These are phyloP conservation scores for Wickerhamiella azyma DNA, from an alignment of 805 yeast species.

Conservation along the genomic window DNA sequence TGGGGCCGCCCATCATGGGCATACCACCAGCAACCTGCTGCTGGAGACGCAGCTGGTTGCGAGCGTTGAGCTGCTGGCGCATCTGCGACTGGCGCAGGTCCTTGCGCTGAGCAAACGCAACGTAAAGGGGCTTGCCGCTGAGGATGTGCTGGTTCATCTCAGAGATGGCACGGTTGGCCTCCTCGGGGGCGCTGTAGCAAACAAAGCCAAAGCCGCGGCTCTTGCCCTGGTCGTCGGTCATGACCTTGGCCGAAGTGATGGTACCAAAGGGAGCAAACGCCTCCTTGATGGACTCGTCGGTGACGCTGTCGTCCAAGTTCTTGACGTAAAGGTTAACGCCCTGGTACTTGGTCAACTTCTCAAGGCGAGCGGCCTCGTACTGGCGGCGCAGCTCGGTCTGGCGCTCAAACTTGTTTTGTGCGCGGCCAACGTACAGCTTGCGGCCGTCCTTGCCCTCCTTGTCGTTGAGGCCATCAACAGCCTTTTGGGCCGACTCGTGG, in stretches of 20 bases:
- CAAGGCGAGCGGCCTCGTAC: constrained; percentile 82
- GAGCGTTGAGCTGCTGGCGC: constrained; percentile 95
- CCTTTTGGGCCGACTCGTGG: constrained; percentile 80
- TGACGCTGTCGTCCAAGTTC: constrained; percentile 88
- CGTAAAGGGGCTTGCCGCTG: constrained; percentile 90
- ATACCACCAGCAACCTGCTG: constrained; percentile 78
- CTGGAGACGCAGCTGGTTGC: constrained; percentile 97
- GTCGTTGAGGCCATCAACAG: constrained; percentile 86
- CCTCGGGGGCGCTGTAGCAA: constrained; percentile 94
- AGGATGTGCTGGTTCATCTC: constrained; percentile 98
- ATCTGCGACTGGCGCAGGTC: constrained; percentile 94
- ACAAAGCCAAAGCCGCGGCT: constrained; percentile 98
- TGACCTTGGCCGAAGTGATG: constrained; percentile 90
- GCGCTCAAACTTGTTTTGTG: constrained; percentile 98
- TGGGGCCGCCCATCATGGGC: constrained; percentile 61
- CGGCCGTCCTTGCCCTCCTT: constrained; percentile 58
- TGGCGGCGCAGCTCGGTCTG: constrained; percentile 88
- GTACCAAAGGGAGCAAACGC: constrained; percentile 88
- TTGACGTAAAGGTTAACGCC: constrained; percentile 95
- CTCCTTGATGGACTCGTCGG: constrained; percentile 81
- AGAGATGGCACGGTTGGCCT: constrained; percentile 94
- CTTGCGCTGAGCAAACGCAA: constrained; percentile 97
- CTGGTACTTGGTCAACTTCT: constrained; percentile 85
- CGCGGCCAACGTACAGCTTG: constrained; percentile 90
- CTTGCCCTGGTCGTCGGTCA: constrained; percentile 88